Conservation (phyloP, 2,329 filamentous ascomycete species). For the Zelopaecilomyces penicillatus region DNA sequence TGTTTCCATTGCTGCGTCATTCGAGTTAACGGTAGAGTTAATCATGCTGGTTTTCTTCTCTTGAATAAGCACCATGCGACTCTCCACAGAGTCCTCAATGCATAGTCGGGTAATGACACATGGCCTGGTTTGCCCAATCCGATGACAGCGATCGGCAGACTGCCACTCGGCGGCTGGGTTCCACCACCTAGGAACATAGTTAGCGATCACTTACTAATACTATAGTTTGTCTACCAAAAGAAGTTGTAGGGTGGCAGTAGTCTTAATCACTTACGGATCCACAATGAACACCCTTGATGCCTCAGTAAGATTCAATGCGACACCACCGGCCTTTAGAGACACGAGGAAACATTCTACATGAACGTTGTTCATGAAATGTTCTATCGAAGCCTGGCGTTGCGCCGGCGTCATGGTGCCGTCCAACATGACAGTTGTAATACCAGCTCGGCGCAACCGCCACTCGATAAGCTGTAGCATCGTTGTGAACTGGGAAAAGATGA, state of each 20-base stretch:
- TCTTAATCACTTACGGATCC: conserved; percentile 63
- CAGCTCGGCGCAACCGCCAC: conserved; percentile 92
- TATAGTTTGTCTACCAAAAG: neutral
- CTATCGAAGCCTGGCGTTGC: conserved; percentile 86
- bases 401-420: conserved; percentile 95
- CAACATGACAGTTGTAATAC: conserved; percentile 96
- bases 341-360: conserved; percentile 95
- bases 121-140: conserved; percentile 88
- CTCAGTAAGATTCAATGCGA: conserved; percentile 90
- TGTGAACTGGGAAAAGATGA: conserved; percentile 96
- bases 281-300: conserved; percentile 93
- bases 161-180: conserved; percentile 99
- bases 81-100: conserved; percentile 96
- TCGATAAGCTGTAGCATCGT: conserved; percentile 96
- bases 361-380: conserved; percentile 92
- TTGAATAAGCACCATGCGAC: conserved; percentile 87
- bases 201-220: conserved; percentile 14
- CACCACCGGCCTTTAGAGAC: conserved; percentile 90
- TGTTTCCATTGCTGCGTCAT: conserved; percentile 83
- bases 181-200: conserved; percentile 65
- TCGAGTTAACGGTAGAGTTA: conserved; percentile 89
- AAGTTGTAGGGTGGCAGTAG: conserved; percentile 3
- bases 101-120: conserved; percentile 91
- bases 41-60: conserved; percentile 99
- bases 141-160: conserved; percentile 85